A percentile compares a stretch with the other conserved stretches of the same genome.
phyloP scores from a whole-genome alignment of 495 filamentous ascomycete genomes.

The Apiosordaria backusii region DNA sequence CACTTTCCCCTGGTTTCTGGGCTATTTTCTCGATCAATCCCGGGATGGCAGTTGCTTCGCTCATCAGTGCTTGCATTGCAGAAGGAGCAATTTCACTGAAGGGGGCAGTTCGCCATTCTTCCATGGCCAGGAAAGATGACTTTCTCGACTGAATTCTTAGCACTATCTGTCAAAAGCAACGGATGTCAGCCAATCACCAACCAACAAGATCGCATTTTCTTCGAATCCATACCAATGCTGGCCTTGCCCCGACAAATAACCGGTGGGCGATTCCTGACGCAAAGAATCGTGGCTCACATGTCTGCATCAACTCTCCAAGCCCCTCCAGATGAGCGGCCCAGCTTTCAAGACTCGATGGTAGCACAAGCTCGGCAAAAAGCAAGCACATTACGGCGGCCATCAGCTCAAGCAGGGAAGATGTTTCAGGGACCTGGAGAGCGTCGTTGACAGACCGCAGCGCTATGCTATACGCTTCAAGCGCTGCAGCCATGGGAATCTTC shows the following conservation, averaged over 20 bases:
- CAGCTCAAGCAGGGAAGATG: conserved; percentile 18
- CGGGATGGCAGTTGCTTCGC: conserved; percentile 29
- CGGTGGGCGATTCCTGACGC: conserved; percentile 29
- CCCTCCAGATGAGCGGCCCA: conserved; percentile 33
- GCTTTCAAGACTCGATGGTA: conserved; percentile 26
- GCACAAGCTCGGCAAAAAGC: conserved; percentile 32
- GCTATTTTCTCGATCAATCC: conserved; percentile 24
- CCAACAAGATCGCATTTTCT: background rate
- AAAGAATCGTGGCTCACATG: conserved; percentile 26
- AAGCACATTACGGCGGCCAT: conserved; percentile 40
- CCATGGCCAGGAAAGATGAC: conserved; percentile 25
- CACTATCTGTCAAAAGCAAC: conserved; percentile 15
- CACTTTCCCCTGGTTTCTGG: background rate
- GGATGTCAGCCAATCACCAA: background rate
- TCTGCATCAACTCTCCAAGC: conserved; percentile 28
- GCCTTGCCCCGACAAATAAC: conserved; percentile 38
- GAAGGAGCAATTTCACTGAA: conserved; percentile 29
- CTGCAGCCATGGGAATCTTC: conserved; percentile 12
- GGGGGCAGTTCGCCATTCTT: conserved; percentile 30
- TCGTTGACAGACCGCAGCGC: conserved; percentile 30
- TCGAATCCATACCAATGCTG: conserved; percentile 27
- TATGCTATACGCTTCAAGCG: conserved; percentile 24
- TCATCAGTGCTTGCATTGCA: conserved; percentile 33
- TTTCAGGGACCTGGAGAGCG: conserved; percentile 18
- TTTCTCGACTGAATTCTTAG: conserved; percentile 23